Conservation (phyloP, 139 green algal species). For the Astrephomene gubernaculifera region DNA sequence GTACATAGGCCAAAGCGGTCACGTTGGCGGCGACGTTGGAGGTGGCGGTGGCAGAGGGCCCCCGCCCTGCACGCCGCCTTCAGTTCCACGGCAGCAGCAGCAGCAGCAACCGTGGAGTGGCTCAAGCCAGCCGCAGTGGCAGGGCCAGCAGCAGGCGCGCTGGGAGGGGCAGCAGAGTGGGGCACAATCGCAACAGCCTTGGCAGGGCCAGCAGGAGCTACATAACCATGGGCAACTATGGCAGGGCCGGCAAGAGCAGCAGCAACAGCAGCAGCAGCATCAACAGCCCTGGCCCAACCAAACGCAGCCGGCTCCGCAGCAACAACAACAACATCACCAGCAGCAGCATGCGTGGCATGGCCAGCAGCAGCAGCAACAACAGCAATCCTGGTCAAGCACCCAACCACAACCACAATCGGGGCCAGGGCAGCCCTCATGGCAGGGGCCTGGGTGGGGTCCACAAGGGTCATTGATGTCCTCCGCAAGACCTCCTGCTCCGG, state of each 20-base stretch:
- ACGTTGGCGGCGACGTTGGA: too few relatives aligned
- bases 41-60: too few relatives aligned
- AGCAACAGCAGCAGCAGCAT: slow-evolving; percentile 11
- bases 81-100: slow-evolving; percentile 20
- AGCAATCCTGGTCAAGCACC: not conserved
- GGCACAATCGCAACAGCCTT: too few relatives aligned
- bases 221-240: too few relatives aligned
- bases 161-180: too few relatives aligned
- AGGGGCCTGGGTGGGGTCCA: not conserved
- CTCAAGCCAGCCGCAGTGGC: not conserved
- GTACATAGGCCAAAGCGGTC: too few relatives aligned
- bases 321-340: not conserved
- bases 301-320: too few relatives aligned
- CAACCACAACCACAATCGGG: not conserved
- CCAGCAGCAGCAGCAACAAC: not conserved
- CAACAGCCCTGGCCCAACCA: too few relatives aligned
- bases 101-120: not conserved
- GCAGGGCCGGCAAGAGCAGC: not conserved
- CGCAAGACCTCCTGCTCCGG: too few relatives aligned
- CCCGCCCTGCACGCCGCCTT: too few relatives aligned
- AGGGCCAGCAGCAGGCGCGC: not conserved
- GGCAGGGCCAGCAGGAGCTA: not conserved
- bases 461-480: not conserved
- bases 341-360: not conserved
- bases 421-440: not conserved